Conservation (phyloP, 305 asterid genomes). For the Fraxinus greggii region DNA sequence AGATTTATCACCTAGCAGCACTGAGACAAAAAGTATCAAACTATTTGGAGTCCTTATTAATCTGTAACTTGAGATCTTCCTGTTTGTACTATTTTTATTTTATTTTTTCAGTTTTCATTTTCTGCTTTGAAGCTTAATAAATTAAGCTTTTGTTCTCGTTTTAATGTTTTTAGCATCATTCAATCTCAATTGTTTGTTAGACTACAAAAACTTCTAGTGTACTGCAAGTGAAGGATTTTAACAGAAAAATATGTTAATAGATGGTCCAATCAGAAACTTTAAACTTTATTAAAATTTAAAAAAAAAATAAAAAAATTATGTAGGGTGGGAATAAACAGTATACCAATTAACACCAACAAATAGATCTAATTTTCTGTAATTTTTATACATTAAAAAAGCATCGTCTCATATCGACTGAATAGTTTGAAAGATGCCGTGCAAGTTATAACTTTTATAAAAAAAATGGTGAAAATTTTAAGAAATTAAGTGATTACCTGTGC, state of each 20-base stretch:
- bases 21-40: constrained; percentile 31
- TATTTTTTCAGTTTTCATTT: background rate
- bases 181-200: background rate
- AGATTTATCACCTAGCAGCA: constrained; percentile 16
- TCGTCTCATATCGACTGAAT: background rate
- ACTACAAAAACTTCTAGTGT: background rate
- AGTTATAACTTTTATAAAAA: background rate
- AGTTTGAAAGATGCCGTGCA: background rate
- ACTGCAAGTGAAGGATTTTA: background rate
- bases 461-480: background rate
- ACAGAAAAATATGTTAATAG: background rate
- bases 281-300: no score
- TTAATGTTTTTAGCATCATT: background rate
- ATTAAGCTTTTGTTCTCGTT: background rate
- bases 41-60: constrained; percentile 42
- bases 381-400: no score
- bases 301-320: no score
- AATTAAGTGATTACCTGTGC: constrained; percentile 66
- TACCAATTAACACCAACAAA: background rate
- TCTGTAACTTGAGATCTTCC: background rate
- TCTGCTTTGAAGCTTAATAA: background rate
- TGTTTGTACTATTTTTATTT: background rate
- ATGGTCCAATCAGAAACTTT: background rate
- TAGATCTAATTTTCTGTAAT: background rate
- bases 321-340: background rate